phyloP scores from a whole-genome alignment of 2,329 filamentous ascomycete genomes.

The Alternaria sp. region DNA sequence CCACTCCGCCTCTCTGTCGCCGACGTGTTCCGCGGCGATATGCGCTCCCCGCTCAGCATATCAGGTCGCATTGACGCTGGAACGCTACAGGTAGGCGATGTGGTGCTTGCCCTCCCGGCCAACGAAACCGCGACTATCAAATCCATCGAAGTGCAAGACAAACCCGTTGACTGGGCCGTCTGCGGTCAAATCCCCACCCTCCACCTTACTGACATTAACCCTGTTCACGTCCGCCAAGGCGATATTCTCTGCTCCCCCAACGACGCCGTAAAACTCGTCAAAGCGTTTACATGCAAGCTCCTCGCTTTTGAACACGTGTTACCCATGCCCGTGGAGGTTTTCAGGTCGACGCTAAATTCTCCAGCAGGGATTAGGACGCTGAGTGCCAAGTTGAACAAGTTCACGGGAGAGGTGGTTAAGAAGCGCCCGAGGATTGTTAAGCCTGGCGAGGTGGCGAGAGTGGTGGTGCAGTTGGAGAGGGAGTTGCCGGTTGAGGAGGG shows the following conservation, averaged over 20 bases:
- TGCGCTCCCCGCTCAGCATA: slow-evolving; percentile 82
- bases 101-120: slow-evolving; percentile 79
- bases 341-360: slow-evolving; percentile 82
- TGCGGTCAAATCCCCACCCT: slow-evolving; percentile 88
- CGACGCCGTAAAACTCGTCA: slow-evolving; percentile 73
- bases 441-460: slow-evolving; percentile 77
- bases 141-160: slow-evolving; percentile 77
- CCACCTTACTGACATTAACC: slow-evolving; percentile 85
- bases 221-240: slow-evolving; percentile 77
- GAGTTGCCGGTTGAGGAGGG: slow-evolving; percentile 82
- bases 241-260: slow-evolving; percentile 82
- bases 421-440: slow-evolving; percentile 86
- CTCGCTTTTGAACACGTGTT: slow-evolving; percentile 89
- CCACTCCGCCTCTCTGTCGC: slow-evolving; percentile 86
- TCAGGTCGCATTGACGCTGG: slow-evolving; percentile 87
- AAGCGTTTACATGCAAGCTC: slow-evolving; percentile 80
- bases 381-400: slow-evolving; percentile 78
- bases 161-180: slow-evolving; percentile 84
- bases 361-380: slow-evolving; percentile 77
- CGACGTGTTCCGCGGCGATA: slow-evolving; percentile 82
- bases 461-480: slow-evolving; percentile 76
- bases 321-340: slow-evolving; percentile 88
- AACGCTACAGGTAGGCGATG: slow-evolving; percentile 83
- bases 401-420: slow-evolving; percentile 76
- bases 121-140: slow-evolving; percentile 83